Evolutionary conservation across 345 rosid species (phyloP).

Genomic region (Passiflora organensis): DNA sequence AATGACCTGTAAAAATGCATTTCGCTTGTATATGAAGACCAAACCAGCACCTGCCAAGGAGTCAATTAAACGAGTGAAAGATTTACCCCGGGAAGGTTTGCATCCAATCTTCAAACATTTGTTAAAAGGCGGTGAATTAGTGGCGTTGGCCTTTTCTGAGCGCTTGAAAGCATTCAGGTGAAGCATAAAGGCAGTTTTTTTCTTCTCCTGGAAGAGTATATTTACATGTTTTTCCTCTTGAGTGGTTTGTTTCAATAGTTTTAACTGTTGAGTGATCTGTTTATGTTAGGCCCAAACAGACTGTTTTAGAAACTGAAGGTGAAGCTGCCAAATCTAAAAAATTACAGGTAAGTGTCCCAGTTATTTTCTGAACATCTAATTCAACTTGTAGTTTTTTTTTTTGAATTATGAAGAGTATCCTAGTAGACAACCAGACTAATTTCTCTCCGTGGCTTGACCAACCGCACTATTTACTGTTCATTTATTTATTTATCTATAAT

Average conservation of each 20-base stretch:
- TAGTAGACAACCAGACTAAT: too few relatives aligned
- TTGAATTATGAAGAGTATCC: too few relatives aligned
- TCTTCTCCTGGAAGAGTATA: background rate
- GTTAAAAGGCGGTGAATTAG: slow-evolving; percentile 77
- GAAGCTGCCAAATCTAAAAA: slow-evolving; percentile 77
- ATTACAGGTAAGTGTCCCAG: slow-evolving; percentile 37
- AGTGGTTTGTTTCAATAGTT: background rate
- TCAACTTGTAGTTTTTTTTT: too few relatives aligned
- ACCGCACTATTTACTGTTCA: too few relatives aligned
- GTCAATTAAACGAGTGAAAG: slow-evolving; percentile 81
- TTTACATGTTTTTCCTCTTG: background rate
- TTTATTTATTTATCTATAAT: too few relatives aligned
- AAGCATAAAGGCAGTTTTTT: slow-evolving; percentile 10
- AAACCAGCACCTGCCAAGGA: slow-evolving; percentile 83
- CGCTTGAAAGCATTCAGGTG: slow-evolving; percentile 83
- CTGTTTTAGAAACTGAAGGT: slow-evolving; percentile 96
- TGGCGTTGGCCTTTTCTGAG: slow-evolving; percentile 88
- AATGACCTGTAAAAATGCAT: slow-evolving; percentile 75
- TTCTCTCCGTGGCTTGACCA: too few relatives aligned
- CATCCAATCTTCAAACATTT: slow-evolving; percentile 80
- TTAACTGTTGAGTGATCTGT: slow-evolving; percentile 21
- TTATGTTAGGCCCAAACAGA: slow-evolving; percentile 81
- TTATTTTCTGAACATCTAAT: too few relatives aligned
- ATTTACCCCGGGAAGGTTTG: slow-evolving; percentile 73
- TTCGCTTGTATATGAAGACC: slow-evolving; percentile 79